A percentile compares a stretch with the other conserved stretches of the same genome.
phyloP scores from a whole-genome alignment of 192 early-diverging fungal genomes.

The Entomortierella parvispora region DNA sequence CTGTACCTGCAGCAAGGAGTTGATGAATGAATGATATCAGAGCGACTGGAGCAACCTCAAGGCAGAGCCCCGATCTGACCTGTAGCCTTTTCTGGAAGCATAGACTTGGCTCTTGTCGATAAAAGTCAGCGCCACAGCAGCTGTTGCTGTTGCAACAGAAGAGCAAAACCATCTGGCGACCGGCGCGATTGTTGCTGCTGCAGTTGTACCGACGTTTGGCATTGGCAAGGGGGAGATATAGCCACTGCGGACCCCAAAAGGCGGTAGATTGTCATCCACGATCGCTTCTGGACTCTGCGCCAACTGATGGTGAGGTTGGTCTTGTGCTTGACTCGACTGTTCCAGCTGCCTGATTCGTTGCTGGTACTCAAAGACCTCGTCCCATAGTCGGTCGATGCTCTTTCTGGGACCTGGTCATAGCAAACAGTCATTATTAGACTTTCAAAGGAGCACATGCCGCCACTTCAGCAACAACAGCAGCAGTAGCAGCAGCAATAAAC shows the following conservation, averaged over 20 bases:
- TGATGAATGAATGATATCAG: no score
- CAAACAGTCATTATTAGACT: neutral
- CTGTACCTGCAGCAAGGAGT: no score
- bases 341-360: conserved; percentile 33
- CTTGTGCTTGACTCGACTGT: conserved; percentile 20
- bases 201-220: neutral
- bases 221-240: no score
- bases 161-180: no score
- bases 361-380: conserved; percentile 47
- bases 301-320: neutral
- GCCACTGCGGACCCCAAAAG: no score
- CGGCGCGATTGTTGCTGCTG: neutral
- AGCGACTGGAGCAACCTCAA: conserved; percentile 10
- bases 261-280: neutral
- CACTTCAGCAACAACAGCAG: neutral
- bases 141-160: neutral
- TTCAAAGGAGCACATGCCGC: neutral
- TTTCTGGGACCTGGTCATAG: conserved; percentile 30
- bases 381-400: conserved; percentile 40
- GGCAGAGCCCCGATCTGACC: conserved; percentile 28
- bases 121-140: conserved; percentile 7
- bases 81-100: conserved; percentile 24
- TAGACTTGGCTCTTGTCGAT: conserved; percentile 20
- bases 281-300: neutral
- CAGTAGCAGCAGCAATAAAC: neutral